Evolutionary conservation across 345 rosid species (phyloP).

Genomic region (Rhodamnia rubescens): DNA sequence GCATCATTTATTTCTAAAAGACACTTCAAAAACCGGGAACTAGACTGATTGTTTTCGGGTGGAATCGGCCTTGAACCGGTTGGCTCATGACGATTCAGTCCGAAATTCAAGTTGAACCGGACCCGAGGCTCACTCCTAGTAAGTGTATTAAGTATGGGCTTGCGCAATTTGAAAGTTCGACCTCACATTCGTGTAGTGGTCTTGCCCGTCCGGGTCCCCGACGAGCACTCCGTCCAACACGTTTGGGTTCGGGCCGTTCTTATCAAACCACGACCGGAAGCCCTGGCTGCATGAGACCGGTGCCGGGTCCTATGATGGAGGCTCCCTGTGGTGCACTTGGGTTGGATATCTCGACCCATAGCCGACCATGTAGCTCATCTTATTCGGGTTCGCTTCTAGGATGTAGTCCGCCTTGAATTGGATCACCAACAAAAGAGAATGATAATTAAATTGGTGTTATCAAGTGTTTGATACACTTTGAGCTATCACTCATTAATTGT

Average conservation of each 20-base stretch:
- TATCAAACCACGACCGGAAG: constrained; percentile 26
- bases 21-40: fast-evolving
- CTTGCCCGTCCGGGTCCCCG: constrained; percentile 59
- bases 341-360: constrained; percentile 30
- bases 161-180: constrained; percentile 17
- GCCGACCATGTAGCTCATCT: constrained; percentile 43
- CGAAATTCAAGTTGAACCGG: background rate
- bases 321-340: constrained; percentile 36
- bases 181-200: constrained; percentile 31
- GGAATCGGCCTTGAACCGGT: background rate
- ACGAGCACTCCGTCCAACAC: constrained; percentile 55
- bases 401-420: constrained; percentile 25
- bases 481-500: background rate
- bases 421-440: background rate
- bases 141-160: background rate
- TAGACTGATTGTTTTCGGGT: fast-evolving
- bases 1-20: background rate
- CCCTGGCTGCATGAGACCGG: constrained; percentile 27
- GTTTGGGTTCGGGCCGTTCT: constrained; percentile 38
- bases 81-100: background rate
- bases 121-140: background rate
- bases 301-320: constrained; percentile 13
- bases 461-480: fast-evolving
- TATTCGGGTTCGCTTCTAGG: constrained; percentile 35
- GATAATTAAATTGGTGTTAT: background rate